Base-by-base conservation (phyloP, 306 rosid genomes). In the Psophocarpus tetragonolobus region DNA sequence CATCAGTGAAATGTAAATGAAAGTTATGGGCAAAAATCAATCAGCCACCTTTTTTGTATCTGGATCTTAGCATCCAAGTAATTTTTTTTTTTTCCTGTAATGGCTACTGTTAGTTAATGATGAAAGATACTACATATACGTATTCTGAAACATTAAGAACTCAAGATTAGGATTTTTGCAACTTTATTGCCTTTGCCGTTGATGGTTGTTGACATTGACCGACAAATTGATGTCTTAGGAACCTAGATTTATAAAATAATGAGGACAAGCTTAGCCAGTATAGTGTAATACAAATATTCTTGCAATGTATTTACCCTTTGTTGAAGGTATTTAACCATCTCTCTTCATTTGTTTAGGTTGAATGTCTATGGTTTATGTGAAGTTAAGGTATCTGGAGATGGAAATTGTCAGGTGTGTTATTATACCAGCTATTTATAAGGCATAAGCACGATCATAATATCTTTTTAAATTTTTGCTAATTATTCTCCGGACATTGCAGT, bases 341-440 rank as follows among this genome's bases (percentile, higher is more conserved):
- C 39, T 71, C 73, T 30, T 58, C 65, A 30, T 38, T 72, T 68
- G 70, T 81, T 58, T 80, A 93, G 98, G 95, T 75, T 94, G 73
- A 81, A 81, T 67, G 78, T 88, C 62, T 87, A 88, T 71, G 89
- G 97, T 82, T 89, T 92, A 41, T 85, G 80, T 62, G 97, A 94
- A 89, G 92, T 92, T 61, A 91, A 87, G 86, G 95, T 92, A 76
- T 89, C 98, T 50, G 97, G 97, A 24, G 97, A 94, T 80, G 98
- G 97, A 70, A 94, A 91, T 80, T 94, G 98, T 73, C 98, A 90
- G 97, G 98, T 92, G 82, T 50, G 62, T 73, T 71, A 63, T 75
- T 39, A n/a, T 39, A 54, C 36, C 29, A 56, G 78, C 50, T 12
- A 27, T 58, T 53, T 81, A 5, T 33, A 21, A 56, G 24, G 42